A percentile compares a stretch with the other conserved stretches of the same genome.
Conservation (phyloP, 1,139 yeast species). For the Blastobotrys niveus region DNA sequence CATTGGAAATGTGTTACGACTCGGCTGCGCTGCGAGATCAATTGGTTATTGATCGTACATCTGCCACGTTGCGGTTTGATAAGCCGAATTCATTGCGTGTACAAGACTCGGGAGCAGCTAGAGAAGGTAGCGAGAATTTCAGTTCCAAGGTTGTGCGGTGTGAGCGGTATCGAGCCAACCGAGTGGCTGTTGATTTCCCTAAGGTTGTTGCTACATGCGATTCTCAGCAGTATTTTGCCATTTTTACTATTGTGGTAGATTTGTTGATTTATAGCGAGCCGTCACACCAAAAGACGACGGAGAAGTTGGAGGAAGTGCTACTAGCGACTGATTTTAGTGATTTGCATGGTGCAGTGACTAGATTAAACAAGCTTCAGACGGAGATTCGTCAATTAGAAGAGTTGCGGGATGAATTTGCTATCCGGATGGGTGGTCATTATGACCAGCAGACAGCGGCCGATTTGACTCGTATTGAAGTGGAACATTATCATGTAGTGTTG, state of each 20-base stretch:
- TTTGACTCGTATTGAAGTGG: conserved; percentile 45
- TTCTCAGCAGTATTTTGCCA: conserved; percentile 63
- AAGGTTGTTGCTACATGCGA: conserved; percentile 65
- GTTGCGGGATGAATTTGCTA: conserved; percentile 44
- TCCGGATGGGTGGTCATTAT: conserved; percentile 26
- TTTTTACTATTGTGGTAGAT: conserved; percentile 60
- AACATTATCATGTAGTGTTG: conserved; percentile 49
- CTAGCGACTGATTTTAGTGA: conserved; percentile 67
- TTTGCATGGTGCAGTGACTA: conserved; percentile 47
- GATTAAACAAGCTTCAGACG: conserved; percentile 52
- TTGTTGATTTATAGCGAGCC: conserved; percentile 65
- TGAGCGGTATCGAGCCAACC: conserved; percentile 38
- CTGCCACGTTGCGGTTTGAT: conserved; percentile 56
- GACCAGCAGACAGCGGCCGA: conserved; percentile 34
- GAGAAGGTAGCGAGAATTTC: conserved; percentile 15
- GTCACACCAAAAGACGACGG: conserved; percentile 49
- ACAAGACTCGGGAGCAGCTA: conserved; percentile 11
- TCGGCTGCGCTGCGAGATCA: conserved; percentile 50
- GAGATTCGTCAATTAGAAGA: conserved; percentile 44
- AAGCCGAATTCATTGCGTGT: conserved; percentile 63
- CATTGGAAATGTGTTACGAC: conserved; percentile 67
- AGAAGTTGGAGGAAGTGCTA: conserved; percentile 58
- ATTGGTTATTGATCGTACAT: conserved; percentile 56
- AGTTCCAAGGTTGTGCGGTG: conserved; percentile 29
- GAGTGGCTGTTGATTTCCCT: conserved; percentile 58